Evolutionary conservation across 208 protist species (phyloP), one percentile per base, ranked within the genome.

Genomic region (Vickermania spadyakhi): DNA sequence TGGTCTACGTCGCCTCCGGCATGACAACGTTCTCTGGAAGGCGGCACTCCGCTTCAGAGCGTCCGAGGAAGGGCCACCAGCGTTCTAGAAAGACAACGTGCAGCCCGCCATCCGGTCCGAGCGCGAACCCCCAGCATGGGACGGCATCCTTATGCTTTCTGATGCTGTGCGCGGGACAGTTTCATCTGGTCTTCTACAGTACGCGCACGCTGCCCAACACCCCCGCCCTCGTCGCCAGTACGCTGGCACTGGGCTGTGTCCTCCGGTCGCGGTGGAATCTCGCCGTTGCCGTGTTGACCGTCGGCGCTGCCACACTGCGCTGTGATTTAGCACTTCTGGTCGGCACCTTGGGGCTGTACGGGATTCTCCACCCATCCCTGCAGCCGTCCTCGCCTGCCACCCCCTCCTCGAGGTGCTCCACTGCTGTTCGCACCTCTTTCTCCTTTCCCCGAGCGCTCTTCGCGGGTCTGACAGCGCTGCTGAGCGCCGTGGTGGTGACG

Each of bases 101-200:
- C n/a, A n/a, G n/a, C n/a, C n/a, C n/a, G n/a, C n/a, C n/a, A n/a
- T n/a, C n/a, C n/a, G n/a, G n/a, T n/a, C n/a, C n/a, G n/a, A n/a
- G n/a, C n/a, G n/a, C n/a, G n/a, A n/a, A n/a, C n/a, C n/a, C n/a
- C n/a, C n/a, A n/a, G n/a, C n/a, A n/a, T n/a, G n/a, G n/a, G n/a
- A n/a, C n/a, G n/a, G n/a, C n/a, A n/a, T n/a, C 36, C 25, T 18
- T 54, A 50, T 3, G 75, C 14, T 89, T 88, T 63, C 58, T 73
- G 30, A 52, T 89, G 30, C 60, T 94, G 11, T 77, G 69, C 29
- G 28, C 59, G 5, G 36, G 29, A 18, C 89, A 97, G 66, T 97
- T 97, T 66, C 94, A 98, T 64, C 25, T 92, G 13, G 27, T 92
- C 0, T 97, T 96, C 73, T 98, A 98, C 69, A 66, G 76, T 7